Evolutionary conservation across 495 filamentous ascomycete genomes (phyloP), one percentile per base, ranked within the genome.

Genomic region (Xylaria acuta): DNA sequence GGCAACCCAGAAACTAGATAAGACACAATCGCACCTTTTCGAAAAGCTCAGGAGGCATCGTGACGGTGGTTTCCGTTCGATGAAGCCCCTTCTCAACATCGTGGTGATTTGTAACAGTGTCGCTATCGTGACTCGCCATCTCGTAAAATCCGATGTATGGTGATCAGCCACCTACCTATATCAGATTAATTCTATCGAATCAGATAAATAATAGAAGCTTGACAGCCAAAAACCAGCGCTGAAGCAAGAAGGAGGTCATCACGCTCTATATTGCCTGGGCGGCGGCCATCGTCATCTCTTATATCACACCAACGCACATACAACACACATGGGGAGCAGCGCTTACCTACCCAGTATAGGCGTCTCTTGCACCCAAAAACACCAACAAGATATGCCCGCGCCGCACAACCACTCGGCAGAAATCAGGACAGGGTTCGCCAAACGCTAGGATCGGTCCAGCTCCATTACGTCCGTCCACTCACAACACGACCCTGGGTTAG

Each of bases 21-120:
- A 36, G 34, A 69, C 9, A 27, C 25, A 5, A 18, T 32, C 67
- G 62, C 66, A 82, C 82, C 77, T 88, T 88, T 79, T 89, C 86
- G 54, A 88, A 89, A 30, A 88, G 79, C 81, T 88, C 86, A 18
- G 86, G 85, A 6, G 86, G 84, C 76, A 87, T 84, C 9, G 83
- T 84, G 56, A 86, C 81, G 9, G 72, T 76, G 14, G 82, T 84
- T 0, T 75, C 75, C 8, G 82, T 77, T 59, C 79, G 74, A 62
- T 82, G 68, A 30, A 84, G 72, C 45, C 81, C 82, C 69, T 81
- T 84, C 67, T 84, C 82, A 62, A 81, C 78, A 49, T 83, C 82
- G 32, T 72, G 73, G 20, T 69, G 41, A 43, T 60, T 72, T 27
- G 25, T 70, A 32, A 47, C 22, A 38, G 32, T 3, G 49, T 47